Evolutionary conservation across 148 eudicot genomes (phyloP).

Genomic region (Selenicereus undatus): DNA sequence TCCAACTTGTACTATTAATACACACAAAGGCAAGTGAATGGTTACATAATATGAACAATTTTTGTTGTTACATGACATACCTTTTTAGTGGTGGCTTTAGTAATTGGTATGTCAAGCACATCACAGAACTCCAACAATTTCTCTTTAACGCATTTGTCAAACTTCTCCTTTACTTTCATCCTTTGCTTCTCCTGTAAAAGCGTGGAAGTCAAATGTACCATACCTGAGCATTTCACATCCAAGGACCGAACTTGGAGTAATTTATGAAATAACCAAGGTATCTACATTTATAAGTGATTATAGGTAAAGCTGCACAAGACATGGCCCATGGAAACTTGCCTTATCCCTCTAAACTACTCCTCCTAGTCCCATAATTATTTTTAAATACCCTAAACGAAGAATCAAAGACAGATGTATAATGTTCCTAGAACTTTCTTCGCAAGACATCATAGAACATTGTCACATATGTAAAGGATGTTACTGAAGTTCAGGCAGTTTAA

Average conservation of each 20-base stretch:
- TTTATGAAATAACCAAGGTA: neutral
- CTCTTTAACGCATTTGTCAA: slow-evolving; percentile 81
- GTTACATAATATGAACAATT: neutral
- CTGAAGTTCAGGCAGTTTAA: neutral
- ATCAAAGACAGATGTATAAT: neutral
- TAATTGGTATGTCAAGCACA: slow-evolving; percentile 69
- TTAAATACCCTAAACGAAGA: neutral
- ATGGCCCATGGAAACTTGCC: neutral
- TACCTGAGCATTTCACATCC: neutral
- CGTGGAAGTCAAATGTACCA: neutral
- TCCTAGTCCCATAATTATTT: neutral
- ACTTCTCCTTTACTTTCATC: slow-evolving; percentile 73
- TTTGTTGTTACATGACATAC: slow-evolving; percentile 31
- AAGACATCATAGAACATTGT: neutral
- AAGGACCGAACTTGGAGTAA: neutral
- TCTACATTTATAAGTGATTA: neutral
- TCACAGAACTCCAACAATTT: slow-evolving; percentile 81
- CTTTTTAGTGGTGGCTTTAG: slow-evolving; percentile 63
- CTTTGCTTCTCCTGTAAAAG: slow-evolving; percentile 82
- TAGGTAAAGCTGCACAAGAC: neutral
- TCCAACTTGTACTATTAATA: neutral
- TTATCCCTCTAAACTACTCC: neutral
- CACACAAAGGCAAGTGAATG: neutral
- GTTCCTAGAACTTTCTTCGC: neutral
- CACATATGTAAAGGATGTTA: neutral